These are phyloP conservation scores for Nematocida displodere DNA, from an alignment of 371 early-diverging fungal species.

Conservation along the genomic window DNA sequence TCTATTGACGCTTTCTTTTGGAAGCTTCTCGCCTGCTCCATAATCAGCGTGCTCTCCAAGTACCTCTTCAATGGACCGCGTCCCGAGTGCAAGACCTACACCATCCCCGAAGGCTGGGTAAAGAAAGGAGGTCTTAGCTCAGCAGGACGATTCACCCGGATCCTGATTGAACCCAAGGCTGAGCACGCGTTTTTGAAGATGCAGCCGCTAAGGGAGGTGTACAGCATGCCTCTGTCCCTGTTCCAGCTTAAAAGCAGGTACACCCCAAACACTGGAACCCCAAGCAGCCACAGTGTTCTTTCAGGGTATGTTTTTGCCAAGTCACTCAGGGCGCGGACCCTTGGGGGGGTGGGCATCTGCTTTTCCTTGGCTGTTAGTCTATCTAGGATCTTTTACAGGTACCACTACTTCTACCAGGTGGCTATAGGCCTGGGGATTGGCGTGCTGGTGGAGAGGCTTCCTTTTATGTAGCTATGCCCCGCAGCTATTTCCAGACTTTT, in stretches of 20 bases:
- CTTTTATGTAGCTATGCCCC: too few relatives aligned
- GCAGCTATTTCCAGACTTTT: too few relatives aligned
- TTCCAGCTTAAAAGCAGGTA: constrained; percentile 15
- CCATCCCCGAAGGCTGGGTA: constrained; percentile 30
- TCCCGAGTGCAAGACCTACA: background rate
- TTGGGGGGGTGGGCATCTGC: background rate
- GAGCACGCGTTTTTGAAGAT: background rate
- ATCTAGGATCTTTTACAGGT: constrained; percentile 4
- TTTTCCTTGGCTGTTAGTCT: background rate
- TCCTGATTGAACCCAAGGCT: background rate
- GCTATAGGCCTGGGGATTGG: constrained; percentile 12
- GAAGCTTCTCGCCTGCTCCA: background rate
- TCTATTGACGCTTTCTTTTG: constrained; percentile 1
- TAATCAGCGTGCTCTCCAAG: constrained; percentile 36
- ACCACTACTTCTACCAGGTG: constrained; percentile 43
- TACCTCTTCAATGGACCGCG: constrained; percentile 25
- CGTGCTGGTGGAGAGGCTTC: background rate
- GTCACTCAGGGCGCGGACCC: background rate
- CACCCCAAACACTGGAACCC: constrained; percentile 16
- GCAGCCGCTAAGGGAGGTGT: constrained; percentile 28
- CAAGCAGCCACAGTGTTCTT: constrained; percentile 44
- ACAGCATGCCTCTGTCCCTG: constrained; percentile 5
- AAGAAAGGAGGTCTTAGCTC: background rate
- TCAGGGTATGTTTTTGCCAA: constrained; percentile 25
- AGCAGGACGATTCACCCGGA: background rate